A percentile compares a stretch with the other conserved stretches of the same genome.
Evolutionary conservation across 2,329 filamentous ascomycete genomes (phyloP).

Genomic region (Neofusicoccum ribis): DNA sequence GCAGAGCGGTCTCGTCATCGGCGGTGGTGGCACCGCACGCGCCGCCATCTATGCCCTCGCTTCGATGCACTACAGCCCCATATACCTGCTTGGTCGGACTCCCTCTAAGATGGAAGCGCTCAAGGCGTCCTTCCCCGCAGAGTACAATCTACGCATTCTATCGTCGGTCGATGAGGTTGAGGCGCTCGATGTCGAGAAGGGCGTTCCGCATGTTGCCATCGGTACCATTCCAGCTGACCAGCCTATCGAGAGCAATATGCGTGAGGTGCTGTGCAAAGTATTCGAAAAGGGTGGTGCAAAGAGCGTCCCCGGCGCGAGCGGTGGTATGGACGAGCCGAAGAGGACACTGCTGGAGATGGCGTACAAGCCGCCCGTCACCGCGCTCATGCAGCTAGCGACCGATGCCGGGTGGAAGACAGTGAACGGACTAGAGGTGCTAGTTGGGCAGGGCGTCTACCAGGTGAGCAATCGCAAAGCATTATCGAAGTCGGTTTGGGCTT

Average conservation of each 20-base stretch:
- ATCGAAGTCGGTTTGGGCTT: constrained; percentile 41
- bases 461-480: neutral
- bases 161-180: constrained; percentile 52
- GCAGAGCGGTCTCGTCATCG: constrained; percentile 70
- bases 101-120: constrained; percentile 67
- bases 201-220: constrained; percentile 70
- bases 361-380: constrained; percentile 83
- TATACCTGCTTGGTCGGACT: constrained; percentile 84
- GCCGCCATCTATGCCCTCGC: constrained; percentile 88
- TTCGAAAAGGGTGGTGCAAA: constrained; percentile 41
- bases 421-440: constrained; percentile 83
- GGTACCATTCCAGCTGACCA: constrained; percentile 89
- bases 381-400: constrained; percentile 79
- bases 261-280: constrained; percentile 61
- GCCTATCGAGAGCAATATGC: constrained; percentile 73
- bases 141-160: constrained; percentile 71
- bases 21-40: constrained; percentile 86
- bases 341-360: constrained; percentile 86
- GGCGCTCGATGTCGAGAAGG: constrained; percentile 47
- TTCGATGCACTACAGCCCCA: constrained; percentile 77
- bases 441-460: constrained; percentile 77
- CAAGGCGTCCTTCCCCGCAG: constrained; percentile 68
- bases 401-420: constrained; percentile 79
- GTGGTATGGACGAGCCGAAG: constrained; percentile 35
- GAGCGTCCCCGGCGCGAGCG: constrained; percentile 49